A percentile compares a stretch with the other conserved stretches of the same genome.
These are phyloP conservation scores for Aspergillus jensenii DNA, from an alignment of 2,329 filamentous ascomycete genomes.

Conservation along the genomic window DNA sequence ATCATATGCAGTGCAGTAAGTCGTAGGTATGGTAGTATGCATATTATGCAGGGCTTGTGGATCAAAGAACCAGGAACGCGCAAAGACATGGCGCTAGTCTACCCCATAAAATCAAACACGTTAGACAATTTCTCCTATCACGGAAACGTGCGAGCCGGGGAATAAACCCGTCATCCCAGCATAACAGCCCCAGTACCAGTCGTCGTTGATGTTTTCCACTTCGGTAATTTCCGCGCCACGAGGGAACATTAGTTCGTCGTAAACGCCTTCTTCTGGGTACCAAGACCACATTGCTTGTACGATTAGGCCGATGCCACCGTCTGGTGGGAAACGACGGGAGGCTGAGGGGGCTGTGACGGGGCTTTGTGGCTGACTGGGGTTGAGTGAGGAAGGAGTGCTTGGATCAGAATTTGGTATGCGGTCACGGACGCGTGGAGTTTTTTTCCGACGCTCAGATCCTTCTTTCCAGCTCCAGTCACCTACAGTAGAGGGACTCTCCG, in stretches of 20 bases:
- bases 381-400: constrained; percentile 17
- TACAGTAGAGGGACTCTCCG: constrained; percentile 21
- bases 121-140: constrained; percentile 42
- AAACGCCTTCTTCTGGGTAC: constrained; percentile 59
- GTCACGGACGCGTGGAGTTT: constrained; percentile 31
- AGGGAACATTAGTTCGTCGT: constrained; percentile 81
- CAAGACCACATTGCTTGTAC: constrained; percentile 73
- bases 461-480: constrained; percentile 47
- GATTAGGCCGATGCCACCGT: constrained; percentile 68
- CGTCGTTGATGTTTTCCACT: constrained; percentile 81
- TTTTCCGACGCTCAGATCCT: constrained; percentile 38
- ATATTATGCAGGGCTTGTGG: not conserved
- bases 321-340: constrained; percentile 62
- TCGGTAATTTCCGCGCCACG: constrained; percentile 79
- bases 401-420: constrained; percentile 20
- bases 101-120: not conserved
- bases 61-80: not conserved
- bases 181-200: constrained; percentile 88
- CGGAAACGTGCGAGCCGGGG: constrained; percentile 71
- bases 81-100: not conserved
- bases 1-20: not conserved
- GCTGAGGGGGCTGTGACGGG: constrained; percentile 5
- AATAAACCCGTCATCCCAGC: constrained; percentile 78
- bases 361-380: not conserved
- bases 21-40: not conserved